Evolutionary conservation across 257 asterid species (phyloP).

Genomic region (Nicotiana benthamiana): DNA sequence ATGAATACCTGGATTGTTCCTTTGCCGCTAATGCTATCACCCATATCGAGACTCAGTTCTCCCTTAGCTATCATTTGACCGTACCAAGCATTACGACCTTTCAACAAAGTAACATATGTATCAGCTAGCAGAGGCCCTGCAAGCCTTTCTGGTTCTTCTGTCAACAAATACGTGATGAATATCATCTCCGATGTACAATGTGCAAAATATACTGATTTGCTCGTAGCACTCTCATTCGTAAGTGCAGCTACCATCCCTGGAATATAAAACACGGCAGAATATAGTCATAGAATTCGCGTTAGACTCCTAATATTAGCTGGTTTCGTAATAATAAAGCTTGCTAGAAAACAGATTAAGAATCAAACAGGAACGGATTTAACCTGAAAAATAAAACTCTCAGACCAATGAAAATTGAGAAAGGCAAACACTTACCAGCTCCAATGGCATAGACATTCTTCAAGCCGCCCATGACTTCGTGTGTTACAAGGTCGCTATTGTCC

Average conservation of each 20-base stretch:
- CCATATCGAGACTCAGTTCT: constrained; percentile 70
- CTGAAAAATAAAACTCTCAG: not conserved
- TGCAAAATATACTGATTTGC: constrained; percentile 90
- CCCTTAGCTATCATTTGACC: constrained; percentile 90
- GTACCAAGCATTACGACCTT: constrained; percentile 91
- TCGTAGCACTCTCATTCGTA: constrained; percentile 84
- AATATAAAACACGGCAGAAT: not conserved
- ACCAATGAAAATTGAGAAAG: not conserved
- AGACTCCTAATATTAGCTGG: not conserved
- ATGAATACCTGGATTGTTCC: constrained; percentile 78
- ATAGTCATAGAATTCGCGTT: not conserved
- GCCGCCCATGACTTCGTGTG: constrained; percentile 97
- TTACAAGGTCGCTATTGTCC: constrained; percentile 84
- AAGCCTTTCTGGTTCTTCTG: constrained; percentile 86
- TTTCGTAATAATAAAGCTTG: not conserved
- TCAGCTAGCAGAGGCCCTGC: constrained; percentile 93
- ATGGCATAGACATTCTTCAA: constrained; percentile 85
- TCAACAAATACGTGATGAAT: constrained; percentile 72
- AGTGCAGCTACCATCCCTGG: constrained; percentile 91
- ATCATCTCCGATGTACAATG: constrained; percentile 93
- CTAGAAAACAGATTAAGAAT: not conserved
- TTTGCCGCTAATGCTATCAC: constrained; percentile 89
- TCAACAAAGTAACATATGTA: constrained; percentile 73
- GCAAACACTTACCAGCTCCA: constrained; percentile 62
- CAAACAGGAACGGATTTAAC: not conserved